These are phyloP conservation scores for Coniochaeta ligniaria DNA, from an alignment of 2,329 filamentous ascomycete species.

Conservation along the genomic window DNA sequence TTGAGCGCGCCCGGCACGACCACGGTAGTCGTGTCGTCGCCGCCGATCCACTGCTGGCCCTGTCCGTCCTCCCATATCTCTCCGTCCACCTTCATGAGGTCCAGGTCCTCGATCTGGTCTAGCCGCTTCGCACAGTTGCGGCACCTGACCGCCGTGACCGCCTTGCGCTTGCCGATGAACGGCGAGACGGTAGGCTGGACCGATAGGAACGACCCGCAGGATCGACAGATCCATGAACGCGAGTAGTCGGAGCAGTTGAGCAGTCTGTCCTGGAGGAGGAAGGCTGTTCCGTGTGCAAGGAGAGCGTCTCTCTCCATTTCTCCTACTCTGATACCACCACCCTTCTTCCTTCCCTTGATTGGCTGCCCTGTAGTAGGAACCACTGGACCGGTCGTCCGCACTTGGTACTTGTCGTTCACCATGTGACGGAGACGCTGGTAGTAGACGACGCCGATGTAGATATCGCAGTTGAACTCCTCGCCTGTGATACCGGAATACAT, in stretches of 20 bases:
- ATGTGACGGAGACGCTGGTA: slow-evolving; percentile 98
- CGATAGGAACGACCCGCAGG: slow-evolving; percentile 84
- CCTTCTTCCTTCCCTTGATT: slow-evolving; percentile 93
- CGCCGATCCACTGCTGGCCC: slow-evolving; percentile 77
- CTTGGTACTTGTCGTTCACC: slow-evolving; percentile 99
- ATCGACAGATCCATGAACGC: slow-evolving; percentile 80
- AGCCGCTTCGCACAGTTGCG: slow-evolving; percentile 64
- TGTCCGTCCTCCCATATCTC: slow-evolving; percentile 92
- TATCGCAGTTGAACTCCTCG: slow-evolving; percentile 87
- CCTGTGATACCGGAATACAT: slow-evolving; percentile 98
- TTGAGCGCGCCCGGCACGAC: slow-evolving; percentile 89
- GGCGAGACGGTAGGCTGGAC: slow-evolving; percentile 72
- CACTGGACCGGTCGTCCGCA: slow-evolving; percentile 89
- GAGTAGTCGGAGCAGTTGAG: slow-evolving; percentile 97
- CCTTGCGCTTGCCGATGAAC: slow-evolving; percentile 56
- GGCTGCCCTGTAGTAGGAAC: slow-evolving; percentile 89
- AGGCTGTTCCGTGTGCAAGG: slow-evolving; percentile 90
- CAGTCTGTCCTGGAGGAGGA: slow-evolving; percentile 87
- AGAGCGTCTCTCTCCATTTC: slow-evolving; percentile 98
- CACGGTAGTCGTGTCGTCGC: slow-evolving; percentile 84
- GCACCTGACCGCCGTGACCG: slow-evolving; percentile 67
- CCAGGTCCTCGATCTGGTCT: slow-evolving; percentile 49
- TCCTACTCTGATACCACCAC: slow-evolving; percentile 96
- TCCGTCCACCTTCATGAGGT: slow-evolving; percentile 50
- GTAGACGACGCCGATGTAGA: slow-evolving; percentile 95